Percentiles rank a stretch among this genome's conserved stretches.
Evolutionary conservation across 2,329 filamentous ascomycete genomes (phyloP).

Genomic region (Parascedosporium putredinis): DNA sequence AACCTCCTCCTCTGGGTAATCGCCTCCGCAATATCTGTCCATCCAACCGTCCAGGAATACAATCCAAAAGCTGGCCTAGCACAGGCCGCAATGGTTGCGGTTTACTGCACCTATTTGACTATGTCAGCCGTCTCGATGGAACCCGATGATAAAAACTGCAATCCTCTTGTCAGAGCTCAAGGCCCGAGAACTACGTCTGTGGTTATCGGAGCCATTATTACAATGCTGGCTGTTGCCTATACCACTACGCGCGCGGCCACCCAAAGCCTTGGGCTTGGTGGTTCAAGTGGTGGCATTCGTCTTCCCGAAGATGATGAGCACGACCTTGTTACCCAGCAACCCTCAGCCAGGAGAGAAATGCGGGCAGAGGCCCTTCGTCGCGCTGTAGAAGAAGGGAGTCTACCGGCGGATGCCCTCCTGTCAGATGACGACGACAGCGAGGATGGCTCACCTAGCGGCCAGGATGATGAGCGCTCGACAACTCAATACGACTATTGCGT

Average conservation of each 20-base stretch:
- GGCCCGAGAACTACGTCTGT: constrained; percentile 85
- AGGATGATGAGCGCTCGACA: constrained; percentile 78
- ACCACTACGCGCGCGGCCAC: constrained; percentile 95
- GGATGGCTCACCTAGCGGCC: constrained; percentile 48
- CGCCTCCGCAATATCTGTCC: constrained; percentile 76
- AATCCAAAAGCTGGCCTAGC: constrained; percentile 91
- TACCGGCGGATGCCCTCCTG: constrained; percentile 82
- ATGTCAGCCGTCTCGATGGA: constrained; percentile 99
- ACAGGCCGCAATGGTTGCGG: constrained; percentile 93
- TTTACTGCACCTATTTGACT: constrained; percentile 97
- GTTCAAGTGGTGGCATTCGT: constrained; percentile 43
- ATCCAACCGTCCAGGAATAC: constrained; percentile 79
- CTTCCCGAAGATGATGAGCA: constrained; percentile 70
- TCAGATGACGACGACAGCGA: constrained; percentile 57
- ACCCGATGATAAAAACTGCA: constrained; percentile 86
- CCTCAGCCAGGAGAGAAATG: constrained; percentile 74
- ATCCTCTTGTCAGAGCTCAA: constrained; percentile 76
- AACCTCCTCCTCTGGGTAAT: constrained; percentile 77
- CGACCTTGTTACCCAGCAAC: constrained; percentile 71
- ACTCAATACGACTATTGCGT: constrained; percentile 95
- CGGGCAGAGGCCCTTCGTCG: constrained; percentile 81
- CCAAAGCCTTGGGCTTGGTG: constrained; percentile 68
- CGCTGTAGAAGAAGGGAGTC: constrained; percentile 82
- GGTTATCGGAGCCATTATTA: constrained; percentile 86
- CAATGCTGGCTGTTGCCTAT: constrained; percentile 93